phyloP scores from a whole-genome alignment of 1,284 basidiomycete species.

The Fomes fomentarius region DNA sequence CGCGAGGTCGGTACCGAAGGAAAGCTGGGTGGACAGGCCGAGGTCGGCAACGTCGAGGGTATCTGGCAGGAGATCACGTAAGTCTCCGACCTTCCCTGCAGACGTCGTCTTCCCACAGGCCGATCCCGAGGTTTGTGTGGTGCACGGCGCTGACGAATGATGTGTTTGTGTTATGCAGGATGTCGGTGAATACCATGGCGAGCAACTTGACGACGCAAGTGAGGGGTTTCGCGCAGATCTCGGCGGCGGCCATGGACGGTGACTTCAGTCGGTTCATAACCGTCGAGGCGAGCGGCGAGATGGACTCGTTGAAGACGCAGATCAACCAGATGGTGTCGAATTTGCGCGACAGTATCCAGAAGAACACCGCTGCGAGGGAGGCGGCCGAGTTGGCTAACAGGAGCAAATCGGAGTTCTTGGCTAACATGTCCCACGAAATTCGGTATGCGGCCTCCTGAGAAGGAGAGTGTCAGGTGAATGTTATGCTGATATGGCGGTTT shows the following conservation, averaged over 20 bases:
- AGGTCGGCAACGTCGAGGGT: slow-evolving; percentile 96
- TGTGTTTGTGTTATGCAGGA: slow-evolving; percentile 41
- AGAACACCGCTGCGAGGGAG: slow-evolving; percentile 97
- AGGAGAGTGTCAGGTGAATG: background rate
- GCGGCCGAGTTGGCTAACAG: slow-evolving; percentile 97
- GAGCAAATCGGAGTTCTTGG: slow-evolving; percentile 97
- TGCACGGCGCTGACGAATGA: slow-evolving; percentile 83
- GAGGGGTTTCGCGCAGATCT: slow-evolving; percentile 98
- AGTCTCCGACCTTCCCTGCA: slow-evolving; percentile 37
- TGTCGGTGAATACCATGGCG: slow-evolving; percentile 96
- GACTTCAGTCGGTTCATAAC: slow-evolving; percentile 99
- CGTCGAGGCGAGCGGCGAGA: slow-evolving; percentile 97
- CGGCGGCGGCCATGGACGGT: slow-evolving; percentile 97
- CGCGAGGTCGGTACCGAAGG: slow-evolving; percentile 96
- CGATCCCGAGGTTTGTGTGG: slow-evolving; percentile 11
- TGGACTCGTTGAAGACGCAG: slow-evolving; percentile 99
- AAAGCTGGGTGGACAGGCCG: slow-evolving; percentile 96
- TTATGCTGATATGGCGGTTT: background rate
- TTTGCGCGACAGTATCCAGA: slow-evolving; percentile 95
- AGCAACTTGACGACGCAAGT: slow-evolving; percentile 98
- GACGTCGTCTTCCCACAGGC: no score
- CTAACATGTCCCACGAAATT: slow-evolving; percentile 98
- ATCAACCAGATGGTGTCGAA: slow-evolving; percentile 99
- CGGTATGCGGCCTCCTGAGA: slow-evolving; percentile 52
- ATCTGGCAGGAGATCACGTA: slow-evolving; percentile 99